Base-by-base conservation (phyloP, 164 flowering plant species). In the Annona cherimola region DNA sequence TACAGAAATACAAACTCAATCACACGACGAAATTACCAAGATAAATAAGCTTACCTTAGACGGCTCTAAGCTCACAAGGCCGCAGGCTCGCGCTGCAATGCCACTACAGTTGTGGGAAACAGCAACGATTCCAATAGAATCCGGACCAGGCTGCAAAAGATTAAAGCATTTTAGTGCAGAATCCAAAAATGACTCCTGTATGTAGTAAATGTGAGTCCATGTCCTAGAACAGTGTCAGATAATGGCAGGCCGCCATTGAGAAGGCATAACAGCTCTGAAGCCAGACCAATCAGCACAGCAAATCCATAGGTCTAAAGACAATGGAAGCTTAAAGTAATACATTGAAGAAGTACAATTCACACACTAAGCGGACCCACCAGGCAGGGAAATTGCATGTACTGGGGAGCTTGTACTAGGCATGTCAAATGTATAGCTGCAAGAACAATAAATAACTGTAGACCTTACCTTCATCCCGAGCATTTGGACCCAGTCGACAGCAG, bases 401-500 rank as follows among this genome's bases (percentile, higher is more conserved):
- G 57, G 9, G 57, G 57, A 9, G 57, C 57, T 50, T 50, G 57
- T 50, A 7, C 3, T 50, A 50, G 57, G 57, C 57, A 50, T 50
- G 57, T 16, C 9, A 50, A 16, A 50, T 50, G 14, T 16, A 50
- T 50, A 11, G 14, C 14, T 1, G 11, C 57, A 50, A 50, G 57
- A 11, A 7, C 14, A 11, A 50, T 50, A 9, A 2, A 9, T 50
- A 11, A 50, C 1, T 5, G 57, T 50, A 9, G 57, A 64, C 16
- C 41, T 64, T 80, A 92, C 97, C 97, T 92, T 92, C 97, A 92
- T 92, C 93, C 97, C 97, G 86, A 88, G 84, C 95, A 92, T 86
- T 87, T 92, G 97, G 71, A 92, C 97, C 97, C 97, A 92, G 88
- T 92, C 92, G 82, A 92, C 93, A 88, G 97, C 92, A 81, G 97